Evolutionary conservation across 441 rosid species (phyloP), one percentile per base, ranked within the genome.

Genomic region (Gossypium davidsonii): DNA sequence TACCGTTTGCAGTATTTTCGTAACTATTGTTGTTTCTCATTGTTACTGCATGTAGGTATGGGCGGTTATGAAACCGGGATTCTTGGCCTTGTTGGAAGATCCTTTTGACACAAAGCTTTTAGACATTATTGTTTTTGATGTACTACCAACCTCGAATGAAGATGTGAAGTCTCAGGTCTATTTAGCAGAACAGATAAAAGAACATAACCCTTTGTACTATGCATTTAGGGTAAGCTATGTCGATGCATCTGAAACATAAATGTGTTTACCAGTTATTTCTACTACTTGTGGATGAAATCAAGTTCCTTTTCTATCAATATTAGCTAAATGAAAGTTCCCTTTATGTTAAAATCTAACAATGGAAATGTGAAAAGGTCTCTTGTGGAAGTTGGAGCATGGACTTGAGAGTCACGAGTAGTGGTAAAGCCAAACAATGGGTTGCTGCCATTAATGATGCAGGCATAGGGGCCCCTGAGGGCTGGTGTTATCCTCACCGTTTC

Each of bases 21-120:
- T 12, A 6, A 46, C 52, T 34, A 20, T 39, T 55, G 17, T 7
- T 56, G 14, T 70, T n/a, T 56, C 49, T 10, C 28, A 8, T 72
- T 26, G 57, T 72, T 48, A 14, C 15, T 62, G 17, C 48, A 53
- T 80, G 49, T 37, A 90, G 94, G 92, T 90, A 34, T 90, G 92
- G 94, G 91, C 89, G 42, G 91, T 90, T 73, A 73, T 90, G 63
- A 90, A 90, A 81, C 92, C 92, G 1, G 94, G 94, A 52, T 90
- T 90, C 82, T 77, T 90, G 76, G 94, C 89, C 15, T 83, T 88
- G 70, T 81, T 90, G 39, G 90, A 82, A 77, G 90, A 86, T 73
- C 89, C 92, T 12, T 88, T 84, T 67, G 82, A 80, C 68, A 72
- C 86, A 21, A 83, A 87, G 74, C 91, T 83, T 49, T 78, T 88